A percentile compares a stretch with the other conserved stretches of the same genome.
These are phyloP conservation scores for Ehretia macrophylla DNA, from an alignment of 257 asterid species.

Conservation along the genomic window DNA sequence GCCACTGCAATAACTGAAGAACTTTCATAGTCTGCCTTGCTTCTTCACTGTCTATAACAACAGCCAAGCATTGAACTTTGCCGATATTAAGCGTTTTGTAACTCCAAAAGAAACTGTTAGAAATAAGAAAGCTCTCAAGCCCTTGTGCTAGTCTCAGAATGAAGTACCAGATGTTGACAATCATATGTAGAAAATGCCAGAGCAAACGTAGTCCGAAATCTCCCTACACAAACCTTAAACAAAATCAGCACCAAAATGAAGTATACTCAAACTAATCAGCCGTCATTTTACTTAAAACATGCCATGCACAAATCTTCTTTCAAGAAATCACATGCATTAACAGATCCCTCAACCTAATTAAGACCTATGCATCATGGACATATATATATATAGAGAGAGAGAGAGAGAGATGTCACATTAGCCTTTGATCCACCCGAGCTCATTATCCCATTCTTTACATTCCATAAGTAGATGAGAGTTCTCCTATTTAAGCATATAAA, in stretches of 20 bases:
- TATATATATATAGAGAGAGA: too few relatives aligned
- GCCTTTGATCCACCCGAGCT: too few relatives aligned
- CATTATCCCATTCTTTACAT: too few relatives aligned
- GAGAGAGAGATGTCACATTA: too few relatives aligned
- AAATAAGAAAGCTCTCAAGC: slow-evolving; percentile 70
- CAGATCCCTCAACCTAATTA: neutral
- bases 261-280: neutral
- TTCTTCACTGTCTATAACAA: slow-evolving; percentile 91
- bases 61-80: slow-evolving; percentile 73
- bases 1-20: slow-evolving; percentile 68
- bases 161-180: slow-evolving; percentile 61
- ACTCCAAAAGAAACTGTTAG: slow-evolving; percentile 48
- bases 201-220: slow-evolving; percentile 44
- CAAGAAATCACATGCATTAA: neutral
- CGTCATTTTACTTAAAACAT: too few relatives aligned
- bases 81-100: slow-evolving; percentile 51
- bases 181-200: slow-evolving; percentile 65
- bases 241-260: slow-evolving; percentile 19
- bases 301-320: neutral
- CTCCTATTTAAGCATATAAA: too few relatives aligned
- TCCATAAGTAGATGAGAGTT: too few relatives aligned
- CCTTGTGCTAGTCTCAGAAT: slow-evolving; percentile 35
- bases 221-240: slow-evolving; percentile 20
- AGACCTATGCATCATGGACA: too few relatives aligned
- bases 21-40: slow-evolving; percentile 61